phyloP scores from a whole-genome alignment of 768 basidiomycete species.

The Boletus rubroflammeus region DNA sequence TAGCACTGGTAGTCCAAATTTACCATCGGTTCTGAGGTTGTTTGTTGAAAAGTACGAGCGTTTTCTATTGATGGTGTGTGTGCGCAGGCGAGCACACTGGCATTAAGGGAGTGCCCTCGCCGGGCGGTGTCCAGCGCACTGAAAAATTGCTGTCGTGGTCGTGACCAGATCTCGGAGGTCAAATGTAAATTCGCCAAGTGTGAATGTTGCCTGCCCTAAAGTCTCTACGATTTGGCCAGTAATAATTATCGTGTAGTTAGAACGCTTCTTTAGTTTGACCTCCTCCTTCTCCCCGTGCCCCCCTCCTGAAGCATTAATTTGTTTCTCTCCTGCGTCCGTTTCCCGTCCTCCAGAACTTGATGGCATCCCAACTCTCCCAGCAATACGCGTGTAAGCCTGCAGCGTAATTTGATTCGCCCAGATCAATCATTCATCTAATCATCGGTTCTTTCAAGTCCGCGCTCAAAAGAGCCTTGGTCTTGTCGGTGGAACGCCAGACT shows the following conservation, averaged over 20 bases:
- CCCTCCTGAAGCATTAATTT: constrained; percentile 74
- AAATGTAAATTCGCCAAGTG: too few species aligned
- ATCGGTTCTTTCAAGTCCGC: constrained; percentile 54
- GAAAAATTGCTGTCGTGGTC: too few species aligned
- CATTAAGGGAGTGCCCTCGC: too few species aligned
- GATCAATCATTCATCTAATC: constrained; percentile 17
- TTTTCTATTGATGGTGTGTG: too few species aligned
- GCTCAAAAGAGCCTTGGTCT: constrained; percentile 93
- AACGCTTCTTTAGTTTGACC: constrained; percentile 19
- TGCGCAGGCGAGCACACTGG: too few species aligned
- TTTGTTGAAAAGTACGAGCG: too few species aligned
- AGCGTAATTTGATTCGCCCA: neutral
- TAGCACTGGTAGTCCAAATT: too few species aligned
- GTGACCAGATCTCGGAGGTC: too few species aligned
- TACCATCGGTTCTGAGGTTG: too few species aligned
- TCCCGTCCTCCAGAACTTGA: constrained; percentile 36
- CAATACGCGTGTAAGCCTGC: constrained; percentile 79
- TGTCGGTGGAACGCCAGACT: constrained; percentile 77
- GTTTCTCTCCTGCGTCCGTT: constrained; percentile 51
- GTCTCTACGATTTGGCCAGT: neutral
- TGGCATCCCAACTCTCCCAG: constrained; percentile 74
- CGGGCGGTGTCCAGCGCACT: too few species aligned
- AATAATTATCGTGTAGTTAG: neutral
- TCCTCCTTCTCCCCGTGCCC: constrained; percentile 17
- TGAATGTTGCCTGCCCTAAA: constrained; percentile 11